Base-by-base conservation (phyloP, 2,329 filamentous ascomycete genomes). In the Davidsoniella australis region DNA sequence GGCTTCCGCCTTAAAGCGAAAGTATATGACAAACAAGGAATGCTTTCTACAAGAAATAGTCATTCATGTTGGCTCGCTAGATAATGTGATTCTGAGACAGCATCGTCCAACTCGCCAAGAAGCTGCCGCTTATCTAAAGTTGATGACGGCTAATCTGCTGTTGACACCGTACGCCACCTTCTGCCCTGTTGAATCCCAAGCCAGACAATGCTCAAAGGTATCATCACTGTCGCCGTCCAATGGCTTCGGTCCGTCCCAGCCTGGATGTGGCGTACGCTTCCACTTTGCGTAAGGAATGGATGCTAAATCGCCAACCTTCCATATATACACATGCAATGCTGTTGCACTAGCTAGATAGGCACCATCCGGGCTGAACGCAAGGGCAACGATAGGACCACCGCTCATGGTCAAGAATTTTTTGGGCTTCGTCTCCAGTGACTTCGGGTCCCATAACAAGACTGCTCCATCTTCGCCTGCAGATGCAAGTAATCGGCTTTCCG, bases 141-240 rank as follows among this genome's bases (percentile, higher is more conserved):
- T 70, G 52, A 73, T 72, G 36, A 73, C 64, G 33, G 70, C 70
- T 55, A 73, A 66, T 58, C 72, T 65, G 56, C 71, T 79, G 56
- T 78, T 79, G 5, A 73, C 71, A 14, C 76, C 77, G 58, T 79
- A 80, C 0, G 76, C 76, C 51, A 81, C 63, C 56, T 74, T 78
- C 54, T 75, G 70, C 4, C 77, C 77, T 46, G 70, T 70, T 4
- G 70, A 66, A 61, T 80, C 76, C 77, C 77, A 81, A 55, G 70
- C 71, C 16, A 80, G 58, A 49, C 73, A 78, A 56, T 79, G 73
- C 53, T 73, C 71, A 42, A 78, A 72, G 55, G 78, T 75, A 41
- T 78, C 75, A 18, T 78, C 75, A 0, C 64, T 58, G 20, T 73
- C 71, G 5, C 67, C 64, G 36, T 67, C 69, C 42, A 66, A 67